Percentiles rank a stretch among this genome's conserved stretches.
Evolutionary conservation across 2,329 filamentous ascomycete species (phyloP).

Genomic region (Exophiala alcalophila): DNA sequence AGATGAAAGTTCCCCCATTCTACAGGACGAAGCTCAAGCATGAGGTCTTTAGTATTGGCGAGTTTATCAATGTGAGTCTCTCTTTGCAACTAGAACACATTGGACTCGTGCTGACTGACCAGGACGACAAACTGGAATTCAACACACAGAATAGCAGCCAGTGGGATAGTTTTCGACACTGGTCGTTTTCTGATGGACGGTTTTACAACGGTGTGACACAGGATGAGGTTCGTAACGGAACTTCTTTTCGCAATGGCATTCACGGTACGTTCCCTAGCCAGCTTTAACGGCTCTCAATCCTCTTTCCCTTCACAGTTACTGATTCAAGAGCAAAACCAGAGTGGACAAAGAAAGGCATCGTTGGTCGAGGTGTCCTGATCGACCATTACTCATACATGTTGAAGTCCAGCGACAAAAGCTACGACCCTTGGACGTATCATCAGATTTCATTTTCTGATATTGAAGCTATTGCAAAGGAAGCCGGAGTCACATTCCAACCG

Average conservation of each 20-base stretch:
- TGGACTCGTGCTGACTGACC: no score
- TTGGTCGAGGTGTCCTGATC: slow-evolving; percentile 47
- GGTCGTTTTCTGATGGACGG: slow-evolving; percentile 34
- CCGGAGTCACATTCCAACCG: slow-evolving; percentile 18
- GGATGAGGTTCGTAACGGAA: slow-evolving; percentile 33
- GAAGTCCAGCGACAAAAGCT: slow-evolving; percentile 46
- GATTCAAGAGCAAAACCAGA: slow-evolving; percentile 33
- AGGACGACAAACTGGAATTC: slow-evolving; percentile 16
- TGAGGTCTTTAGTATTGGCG: slow-evolving; percentile 5
- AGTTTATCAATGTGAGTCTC: slow-evolving; percentile 5
- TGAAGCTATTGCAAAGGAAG: slow-evolving; percentile 15
- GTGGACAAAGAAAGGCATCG: slow-evolving; percentile 43
- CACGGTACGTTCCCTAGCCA: slow-evolving; percentile 36
- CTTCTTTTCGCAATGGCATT: slow-evolving; percentile 37
- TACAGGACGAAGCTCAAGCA: slow-evolving; percentile 9
- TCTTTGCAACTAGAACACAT: no score
- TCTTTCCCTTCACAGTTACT: no score
- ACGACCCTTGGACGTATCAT: slow-evolving; percentile 51
- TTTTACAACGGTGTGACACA: slow-evolving; percentile 39
- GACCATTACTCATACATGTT: slow-evolving; percentile 48
- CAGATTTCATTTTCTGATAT: slow-evolving; percentile 27
- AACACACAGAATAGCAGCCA: slow-evolving; percentile 17
- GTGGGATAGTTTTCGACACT: slow-evolving; percentile 21
- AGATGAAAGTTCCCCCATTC: slow-evolving; percentile 12
- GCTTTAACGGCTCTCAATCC: no score